Evolutionary conservation across 768 basidiomycete genomes (phyloP), one percentile per base, ranked within the genome.

Genomic region (Pisolithus tinctorius): DNA sequence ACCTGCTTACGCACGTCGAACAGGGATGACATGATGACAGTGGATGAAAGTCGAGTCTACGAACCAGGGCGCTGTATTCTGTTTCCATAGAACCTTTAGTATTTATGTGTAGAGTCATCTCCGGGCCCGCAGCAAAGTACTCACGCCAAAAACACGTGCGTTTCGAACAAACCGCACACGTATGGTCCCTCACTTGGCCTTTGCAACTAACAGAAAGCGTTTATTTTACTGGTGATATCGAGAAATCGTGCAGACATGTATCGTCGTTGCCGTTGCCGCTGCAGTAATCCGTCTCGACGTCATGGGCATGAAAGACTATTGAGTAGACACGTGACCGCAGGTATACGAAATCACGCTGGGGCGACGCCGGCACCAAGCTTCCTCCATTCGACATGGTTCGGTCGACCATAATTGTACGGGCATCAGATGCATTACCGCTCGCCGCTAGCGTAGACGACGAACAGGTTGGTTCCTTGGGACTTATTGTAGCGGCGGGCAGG

Each of bases 391-490:
- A 49, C 56, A 93, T 93, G 91, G 91, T 93, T 54, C 82, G 83
- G 54, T 88, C 91, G 54, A 93, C 91, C 26, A 83, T 87, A 54
- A 82, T 93, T 60, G 90, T 88, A 16, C 77, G 91, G 52, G 91
- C 88, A 25, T 82, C 81, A 9, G 91, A 93, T 67, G 88, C 87
- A 25, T 78, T 97, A 20, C 94, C 94, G 14, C 77, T 97, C 13
- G 93, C 94, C 13, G 93, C 94, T 1, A 94, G 88, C 58, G 96
- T 97, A 11, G 96, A 99, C 64, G 96, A 98, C 63, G 95, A 98
- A 68, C 85, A 91, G 78, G 95, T 94, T 36, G 53, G 76, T 62
- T 20, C 23, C 51, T 25, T 10, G 1, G 23, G n/a, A 25, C 17
- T 10, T 23, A n/a, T 2, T 25, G 34, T 13, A 34, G 34, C 6